Evolutionary conservation across 495 filamentous ascomycete species (phyloP).

Genomic region (Hypoxylon rickii): DNA sequence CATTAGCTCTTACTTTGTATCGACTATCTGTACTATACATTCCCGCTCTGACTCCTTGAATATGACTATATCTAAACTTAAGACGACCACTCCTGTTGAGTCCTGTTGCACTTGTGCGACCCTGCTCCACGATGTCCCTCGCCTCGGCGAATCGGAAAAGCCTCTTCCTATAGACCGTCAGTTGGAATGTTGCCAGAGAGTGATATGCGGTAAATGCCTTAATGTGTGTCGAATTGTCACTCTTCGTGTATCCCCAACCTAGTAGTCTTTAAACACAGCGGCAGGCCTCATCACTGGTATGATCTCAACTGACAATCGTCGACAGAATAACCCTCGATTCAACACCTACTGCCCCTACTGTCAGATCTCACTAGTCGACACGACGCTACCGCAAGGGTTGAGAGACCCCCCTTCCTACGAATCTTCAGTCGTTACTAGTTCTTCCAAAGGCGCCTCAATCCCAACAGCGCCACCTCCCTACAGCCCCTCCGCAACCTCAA

Average conservation of each 20-base stretch:
- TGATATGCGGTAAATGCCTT: constrained; percentile 71
- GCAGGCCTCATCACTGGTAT: too few species aligned
- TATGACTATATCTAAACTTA: constrained; percentile 31
- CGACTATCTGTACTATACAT: not conserved
- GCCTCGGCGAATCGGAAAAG: constrained; percentile 57
- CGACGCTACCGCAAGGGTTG: constrained; percentile 59
- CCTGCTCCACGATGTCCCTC: constrained; percentile 54
- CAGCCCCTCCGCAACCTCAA: constrained; percentile 24
- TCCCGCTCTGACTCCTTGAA: not conserved
- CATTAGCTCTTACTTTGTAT: constrained; percentile 3
- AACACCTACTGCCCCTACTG: constrained; percentile 67
- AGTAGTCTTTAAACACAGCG: too few species aligned
- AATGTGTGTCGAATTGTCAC: constrained; percentile 45
- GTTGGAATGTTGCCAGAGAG: constrained; percentile 66
- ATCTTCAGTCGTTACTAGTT: constrained; percentile 39
- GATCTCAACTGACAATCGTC: constrained; percentile 11
- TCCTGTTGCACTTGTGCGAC: constrained; percentile 70
- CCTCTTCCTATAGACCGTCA: constrained; percentile 54
- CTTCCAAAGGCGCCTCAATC: constrained; percentile 18
- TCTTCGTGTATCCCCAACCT: not conserved
- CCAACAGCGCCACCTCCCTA: constrained; percentile 49
- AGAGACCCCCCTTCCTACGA: constrained; percentile 63
- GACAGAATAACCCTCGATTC: constrained; percentile 68
- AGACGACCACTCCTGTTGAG: constrained; percentile 32
- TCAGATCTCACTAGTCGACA: constrained; percentile 51